Conservation (phyloP, 2,329 filamentous ascomycete genomes). For the Bipolaris victoriae region DNA sequence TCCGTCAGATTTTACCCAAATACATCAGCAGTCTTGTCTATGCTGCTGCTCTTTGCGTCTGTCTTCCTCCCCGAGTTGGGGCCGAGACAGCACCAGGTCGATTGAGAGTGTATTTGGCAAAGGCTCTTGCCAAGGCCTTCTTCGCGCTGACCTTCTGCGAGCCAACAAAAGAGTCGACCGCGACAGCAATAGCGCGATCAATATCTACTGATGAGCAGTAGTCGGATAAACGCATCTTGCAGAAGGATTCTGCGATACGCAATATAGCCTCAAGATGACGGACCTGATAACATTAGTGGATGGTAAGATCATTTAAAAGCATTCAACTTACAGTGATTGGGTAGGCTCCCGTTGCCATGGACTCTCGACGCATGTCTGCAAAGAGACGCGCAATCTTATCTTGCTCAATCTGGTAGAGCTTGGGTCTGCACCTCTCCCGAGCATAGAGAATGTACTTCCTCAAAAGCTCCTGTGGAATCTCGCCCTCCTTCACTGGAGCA, state of each 20-base stretch:
- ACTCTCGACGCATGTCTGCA: slow-evolving; percentile 94
- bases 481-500: slow-evolving; percentile 63
- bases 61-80: slow-evolving; percentile 33
- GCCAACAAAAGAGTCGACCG: slow-evolving; percentile 92
- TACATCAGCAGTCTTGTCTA: slow-evolving; percentile 8
- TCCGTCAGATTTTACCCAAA: slow-evolving; percentile 6
- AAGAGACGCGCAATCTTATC: slow-evolving; percentile 95
- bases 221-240: slow-evolving; percentile 96
- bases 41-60: slow-evolving; percentile 39
- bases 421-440: slow-evolving; percentile 84
- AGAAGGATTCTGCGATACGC: slow-evolving; percentile 91
- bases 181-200: slow-evolving; percentile 95
- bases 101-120: slow-evolving; percentile 81
- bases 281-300: slow-evolving; percentile 64
- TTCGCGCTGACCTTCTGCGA: slow-evolving; percentile 98
- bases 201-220: slow-evolving; percentile 91
- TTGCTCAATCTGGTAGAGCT: slow-evolving; percentile 96
- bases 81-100: slow-evolving; percentile 52
- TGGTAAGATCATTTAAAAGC: not conserved
- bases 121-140: slow-evolving; percentile 90
- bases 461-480: slow-evolving; percentile 88
- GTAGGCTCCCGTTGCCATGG: slow-evolving; percentile 90
- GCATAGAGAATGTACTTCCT: slow-evolving; percentile 98
- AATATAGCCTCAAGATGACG: slow-evolving; percentile 98
- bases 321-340: slow-evolving; percentile 82